Evolutionary conservation across 2,329 filamentous ascomycete genomes (phyloP), one percentile per base, ranked within the genome.

Genomic region (Podosphaera fusca): DNA sequence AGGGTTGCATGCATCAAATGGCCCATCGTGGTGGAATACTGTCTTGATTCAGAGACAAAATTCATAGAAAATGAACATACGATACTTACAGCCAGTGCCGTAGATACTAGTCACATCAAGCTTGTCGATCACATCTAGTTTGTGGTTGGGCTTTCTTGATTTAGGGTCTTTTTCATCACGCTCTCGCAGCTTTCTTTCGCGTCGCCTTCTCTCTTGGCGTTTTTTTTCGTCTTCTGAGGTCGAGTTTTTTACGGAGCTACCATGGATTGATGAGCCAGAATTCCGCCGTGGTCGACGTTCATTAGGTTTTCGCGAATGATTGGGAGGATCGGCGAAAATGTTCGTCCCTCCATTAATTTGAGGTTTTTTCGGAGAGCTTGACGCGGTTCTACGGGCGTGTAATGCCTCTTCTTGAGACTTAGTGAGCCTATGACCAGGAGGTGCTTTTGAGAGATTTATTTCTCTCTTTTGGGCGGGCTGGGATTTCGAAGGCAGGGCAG

Each of bases 21-120:
- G 92, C 0, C 92, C 92, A 66, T 96, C 92, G 67, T 98, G 92
- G 66, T 98, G 92, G 71, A 96, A 95, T 63, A 95, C 88, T 94
- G 65, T n/a, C 29, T 36, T 14, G 4, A 34, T 63, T 58, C 62
- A 58, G 14, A 51, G 54, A 31, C 38, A 10, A 47, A 42, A 47
- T 9, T 35, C 55, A 12, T 14, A 12, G n/a, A 10, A 5, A 21
- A 12, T 6, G 5, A 52, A 9, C 5, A 3, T 30, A 1, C 35
- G 31, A 54, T 52, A 80, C 86, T 72, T 74, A 94, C 87, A 74
- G 70, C 90, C 89, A 64, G 85, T 87, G 58, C 92, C 90, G 67
- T 94, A 95, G 63, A 96, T 94, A 68, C 89, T 89, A 3, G 89
- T 95, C 60, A 92, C 89, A 72, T 96, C 92, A 62, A 98, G 74